Evolutionary conservation across 495 filamentous ascomycete genomes (phyloP), one percentile per base, ranked within the genome.

Genomic region (Aspergillus kassunensis): DNA sequence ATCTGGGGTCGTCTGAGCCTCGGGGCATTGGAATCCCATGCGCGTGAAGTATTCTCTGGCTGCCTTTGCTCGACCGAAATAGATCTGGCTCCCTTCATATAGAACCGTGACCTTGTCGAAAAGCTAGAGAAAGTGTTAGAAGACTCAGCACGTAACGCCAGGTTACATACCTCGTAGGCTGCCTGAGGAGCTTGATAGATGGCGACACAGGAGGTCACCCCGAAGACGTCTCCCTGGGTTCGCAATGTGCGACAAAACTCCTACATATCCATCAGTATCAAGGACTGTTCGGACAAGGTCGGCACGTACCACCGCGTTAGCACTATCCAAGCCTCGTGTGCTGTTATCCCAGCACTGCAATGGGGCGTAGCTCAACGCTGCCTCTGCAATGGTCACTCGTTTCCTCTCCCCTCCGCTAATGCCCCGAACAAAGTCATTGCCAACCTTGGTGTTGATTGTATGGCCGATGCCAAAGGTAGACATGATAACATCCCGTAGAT

Each of bases 261-360:
- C 16, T 21, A 21, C 9, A 5, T 12, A 7, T 40, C 34, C 6
- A n/a, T 33, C 10, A 33, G 30, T 29, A 29, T 11, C 11, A 11
- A 29, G 11, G 27, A 11, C 27, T 6, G 5, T 29, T n/a, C 9
- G 30, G 30, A n/a, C 30, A 4, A 11, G 3, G 30, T 33, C 4
- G 30, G 10, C 6, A n/a, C 12, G 13, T 33, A 33, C 30, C 42
- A 95, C 76, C 0, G 90, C 90, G 6, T 90, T 95, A 13, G 84
- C 86, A 42, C 87, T 87, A 60, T 96, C 90, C 37, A 95, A 71
- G 43, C 90, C 90, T 59, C 90, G 81, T 3, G 90, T 93, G 55
- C 81, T 85, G 73, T 96, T 95, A 65, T 95, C 90, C 88, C 89
- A 95, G 21, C 83, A 89, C 46, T 85, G 79, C 11, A 96, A 68